Conservation (phyloP, 495 filamentous ascomycete species). For the Paragyromitra xinjiangensis region DNA sequence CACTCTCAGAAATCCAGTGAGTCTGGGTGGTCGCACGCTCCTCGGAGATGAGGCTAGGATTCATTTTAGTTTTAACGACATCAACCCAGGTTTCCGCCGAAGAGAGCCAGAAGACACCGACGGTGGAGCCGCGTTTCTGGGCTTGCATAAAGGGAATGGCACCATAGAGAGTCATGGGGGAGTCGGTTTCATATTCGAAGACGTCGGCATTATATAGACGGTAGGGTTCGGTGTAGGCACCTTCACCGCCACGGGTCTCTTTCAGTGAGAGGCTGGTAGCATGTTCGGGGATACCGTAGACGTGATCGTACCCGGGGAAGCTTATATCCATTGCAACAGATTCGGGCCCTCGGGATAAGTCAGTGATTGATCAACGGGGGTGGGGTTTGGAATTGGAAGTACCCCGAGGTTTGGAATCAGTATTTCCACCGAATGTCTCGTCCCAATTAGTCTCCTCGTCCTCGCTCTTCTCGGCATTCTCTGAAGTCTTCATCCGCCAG, state of each 20-base stretch:
- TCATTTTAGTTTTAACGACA: constrained; percentile 83
- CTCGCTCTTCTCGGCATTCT: constrained; percentile 63
- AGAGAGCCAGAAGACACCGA: constrained; percentile 99
- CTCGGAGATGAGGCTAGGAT: constrained; percentile 78
- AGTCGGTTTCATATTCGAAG: constrained; percentile 96
- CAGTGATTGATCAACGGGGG: constrained; percentile 7
- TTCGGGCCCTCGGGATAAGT: constrained; percentile 69
- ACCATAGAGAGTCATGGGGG: constrained; percentile 98
- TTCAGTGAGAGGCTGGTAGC: constrained; percentile 86
- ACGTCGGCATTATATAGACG: constrained; percentile 95
- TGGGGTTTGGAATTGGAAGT: not conserved
- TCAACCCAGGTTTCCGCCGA: constrained; percentile 98
- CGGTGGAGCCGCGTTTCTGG: constrained; percentile 88
- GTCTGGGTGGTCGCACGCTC: constrained; percentile 80
- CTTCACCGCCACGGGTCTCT: constrained; percentile 85
- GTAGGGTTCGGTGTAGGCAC: constrained; percentile 90
- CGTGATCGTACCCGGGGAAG: constrained; percentile 89
- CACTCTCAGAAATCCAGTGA: constrained; percentile 95
- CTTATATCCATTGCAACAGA: constrained; percentile 88
- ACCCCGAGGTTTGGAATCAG: constrained; percentile 87
- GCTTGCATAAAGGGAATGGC: constrained; percentile 97
- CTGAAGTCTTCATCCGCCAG: constrained; percentile 88
- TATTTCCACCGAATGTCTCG: constrained; percentile 91
- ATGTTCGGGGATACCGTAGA: constrained; percentile 95
- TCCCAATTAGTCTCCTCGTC: constrained; percentile 98